Evolutionary conservation across 148 eudicot genomes (phyloP).

Genomic region (Fagopyrum tataricum): DNA sequence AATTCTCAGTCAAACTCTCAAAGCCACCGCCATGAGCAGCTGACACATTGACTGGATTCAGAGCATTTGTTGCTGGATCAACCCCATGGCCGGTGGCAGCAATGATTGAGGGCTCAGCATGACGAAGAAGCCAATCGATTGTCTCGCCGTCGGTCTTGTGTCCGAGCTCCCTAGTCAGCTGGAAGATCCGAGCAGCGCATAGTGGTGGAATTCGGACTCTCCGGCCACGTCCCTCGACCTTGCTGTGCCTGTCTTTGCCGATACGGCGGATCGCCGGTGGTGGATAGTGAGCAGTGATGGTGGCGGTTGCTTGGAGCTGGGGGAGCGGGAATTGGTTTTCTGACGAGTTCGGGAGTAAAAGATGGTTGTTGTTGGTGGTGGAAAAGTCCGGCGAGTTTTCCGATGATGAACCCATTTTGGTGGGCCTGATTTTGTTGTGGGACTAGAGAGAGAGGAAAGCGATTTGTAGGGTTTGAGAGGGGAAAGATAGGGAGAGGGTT

Average conservation of each 20-base stretch:
- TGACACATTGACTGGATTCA: neutral
- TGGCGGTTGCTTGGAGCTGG: slow-evolving; percentile 1
- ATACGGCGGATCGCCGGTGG: neutral
- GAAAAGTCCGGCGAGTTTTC: neutral
- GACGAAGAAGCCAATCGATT: slow-evolving; percentile 15
- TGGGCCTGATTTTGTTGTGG: neutral
- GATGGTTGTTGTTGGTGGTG: neutral
- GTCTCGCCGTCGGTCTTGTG: slow-evolving; percentile 16
- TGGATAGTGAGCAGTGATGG: slow-evolving; percentile 8
- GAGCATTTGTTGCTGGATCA: neutral
- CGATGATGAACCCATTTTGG: neutral
- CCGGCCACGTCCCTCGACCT: slow-evolving; percentile 12
- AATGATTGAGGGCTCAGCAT: slow-evolving; percentile 12
- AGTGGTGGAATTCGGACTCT: slow-evolving; percentile 11
- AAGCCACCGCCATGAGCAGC: neutral
- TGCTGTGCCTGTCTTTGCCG: slow-evolving; percentile 11
- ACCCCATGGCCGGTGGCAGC: slow-evolving; percentile 8
- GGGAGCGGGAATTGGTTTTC: neutral
- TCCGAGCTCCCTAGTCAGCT: slow-evolving; percentile 15
- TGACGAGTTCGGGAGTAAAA: neutral
- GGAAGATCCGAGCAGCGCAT: slow-evolving; percentile 15
- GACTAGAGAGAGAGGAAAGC: neutral
- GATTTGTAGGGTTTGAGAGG: slow-evolving; percentile 5
- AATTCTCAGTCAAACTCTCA: neutral
- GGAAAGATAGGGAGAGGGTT: too few relatives aligned